Base-by-base conservation (phyloP, 2,329 filamentous ascomycete genomes). In the Trichoderma cornu-damae region DNA sequence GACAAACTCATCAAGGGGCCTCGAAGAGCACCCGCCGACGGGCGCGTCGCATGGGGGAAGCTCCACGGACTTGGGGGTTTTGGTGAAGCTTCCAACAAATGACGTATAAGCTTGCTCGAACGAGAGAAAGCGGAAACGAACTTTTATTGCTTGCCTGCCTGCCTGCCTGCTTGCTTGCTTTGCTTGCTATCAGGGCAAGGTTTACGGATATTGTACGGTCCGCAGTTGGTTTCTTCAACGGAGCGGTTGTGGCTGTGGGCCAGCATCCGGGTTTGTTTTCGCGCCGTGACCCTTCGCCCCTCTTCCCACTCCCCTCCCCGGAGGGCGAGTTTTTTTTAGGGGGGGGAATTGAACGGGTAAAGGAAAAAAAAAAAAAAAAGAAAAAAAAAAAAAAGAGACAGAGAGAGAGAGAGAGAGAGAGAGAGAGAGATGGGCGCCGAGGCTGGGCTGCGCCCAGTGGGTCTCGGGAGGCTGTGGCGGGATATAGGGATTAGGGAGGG, bases 21-120 rank as follows among this genome's bases (percentile, higher is more conserved):
- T 53, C 40, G 34, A 48, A 52, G 54, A 58, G 40, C 54, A 57
- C 58, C 54, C 58, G 47, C 53, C 47, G 30, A 60, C 51, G 50
- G 51, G 50, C 57, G 57, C 51, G 51, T 49, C 56, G 47, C 49
- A 53, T 53, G 56, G 56, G 55, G 46, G 57, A 54, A 46, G 42
- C 43, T 40, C 50, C 43, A 48, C 40, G 37, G 40, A 4, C 44
- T 47, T 26, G 49, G 35, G 37, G 40, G 7, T 28, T 47, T 26
- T 42, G 35, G 38, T 35, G 43, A 50, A 50, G 43, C 43, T 44
- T 55, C 44, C 9, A 55, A 16, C 42, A 40, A 37, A 55, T 55
- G 57, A 59, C 51, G 57, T 58, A 58, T n/a, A n/a, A n/a, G 24
- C 35, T 38, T 12, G 32, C 30, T 42, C 32, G 48, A n/a, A 46